Evolutionary conservation across 164 flowering plant species (phyloP).

Genomic region (Vitis rupestris): DNA sequence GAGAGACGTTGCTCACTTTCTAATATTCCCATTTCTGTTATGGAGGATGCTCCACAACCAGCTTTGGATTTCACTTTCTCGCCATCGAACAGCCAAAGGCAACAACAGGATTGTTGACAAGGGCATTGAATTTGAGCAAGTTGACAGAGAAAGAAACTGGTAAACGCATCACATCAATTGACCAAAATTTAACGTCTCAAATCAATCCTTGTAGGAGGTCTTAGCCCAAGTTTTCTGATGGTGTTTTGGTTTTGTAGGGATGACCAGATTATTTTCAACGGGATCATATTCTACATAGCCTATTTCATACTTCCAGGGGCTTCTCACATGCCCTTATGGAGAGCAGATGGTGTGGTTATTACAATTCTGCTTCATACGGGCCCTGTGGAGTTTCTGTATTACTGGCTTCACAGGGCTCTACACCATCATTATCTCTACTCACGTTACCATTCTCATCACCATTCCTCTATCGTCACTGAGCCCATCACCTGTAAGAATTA

Average conservation of each 20-base stretch:
- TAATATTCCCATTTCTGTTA: constrained; percentile 39
- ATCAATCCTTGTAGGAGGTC: no score
- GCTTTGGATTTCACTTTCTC: constrained; percentile 55
- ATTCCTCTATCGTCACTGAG: no score
- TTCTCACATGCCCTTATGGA: constrained; percentile 26
- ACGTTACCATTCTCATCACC: no score
- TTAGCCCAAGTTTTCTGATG: neutral
- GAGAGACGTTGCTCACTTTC: constrained; percentile 19
- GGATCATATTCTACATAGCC: constrained; percentile 19
- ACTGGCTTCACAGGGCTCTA: no score
- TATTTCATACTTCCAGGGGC: neutral
- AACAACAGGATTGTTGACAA: constrained; percentile 32
- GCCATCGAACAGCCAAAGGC: constrained; percentile 53
- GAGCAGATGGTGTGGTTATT: constrained; percentile 25
- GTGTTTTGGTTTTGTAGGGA: constrained; percentile 26
- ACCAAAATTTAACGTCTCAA: neutral
- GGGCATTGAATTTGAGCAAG: constrained; percentile 29
- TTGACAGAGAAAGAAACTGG: constrained; percentile 17
- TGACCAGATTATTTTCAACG: constrained; percentile 38
- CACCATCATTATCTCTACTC: no score
- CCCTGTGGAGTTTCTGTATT: constrained; percentile 40
- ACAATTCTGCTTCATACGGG: constrained; percentile 27
- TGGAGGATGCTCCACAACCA: constrained; percentile 52
- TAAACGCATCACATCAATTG: neutral
- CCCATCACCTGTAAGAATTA: no score